Evolutionary conservation across 306 rosid genomes (phyloP).

Genomic region (cucumber (Cucumis sativus)): Cucumber_9930_V3 NC_026655.2:25712001-25712500

Average conservation of each 20-base stretch:
- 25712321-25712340: background rate
- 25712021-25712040: background rate
- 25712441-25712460: too few species aligned
- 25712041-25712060: background rate
- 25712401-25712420: too few species aligned
- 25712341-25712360: background rate
- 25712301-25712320: background rate
- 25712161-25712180: background rate
- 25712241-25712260: background rate
- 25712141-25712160: background rate
- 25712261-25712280: background rate
- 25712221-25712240: background rate
- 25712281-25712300: background rate
- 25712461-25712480: too few species aligned
- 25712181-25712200: background rate
- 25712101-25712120: background rate
- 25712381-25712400: too few species aligned
- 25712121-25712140: background rate
- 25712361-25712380: background rate
- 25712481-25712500: too few species aligned
- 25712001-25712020: constrained; percentile 79
- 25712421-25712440: too few species aligned
- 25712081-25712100: background rate
- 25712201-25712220: background rate
- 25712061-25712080: background rate